phyloP scores from a whole-genome alignment of 495 filamentous ascomycete species.

The Lasiosphaeria hispida region DNA sequence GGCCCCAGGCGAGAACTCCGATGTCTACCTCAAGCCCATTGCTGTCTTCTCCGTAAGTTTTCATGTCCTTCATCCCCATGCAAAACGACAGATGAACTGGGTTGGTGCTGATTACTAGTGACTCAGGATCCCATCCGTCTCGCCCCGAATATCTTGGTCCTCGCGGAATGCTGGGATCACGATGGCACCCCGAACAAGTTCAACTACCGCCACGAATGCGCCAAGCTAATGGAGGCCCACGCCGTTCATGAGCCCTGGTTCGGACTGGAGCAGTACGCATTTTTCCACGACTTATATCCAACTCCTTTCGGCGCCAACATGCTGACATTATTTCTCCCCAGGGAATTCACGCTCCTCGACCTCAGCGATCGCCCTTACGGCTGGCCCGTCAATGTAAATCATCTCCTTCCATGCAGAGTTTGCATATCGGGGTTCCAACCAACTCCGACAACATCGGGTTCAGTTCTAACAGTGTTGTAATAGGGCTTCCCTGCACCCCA shows the following conservation, averaged over 20 bases:
- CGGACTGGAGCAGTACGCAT: conserved; percentile 76
- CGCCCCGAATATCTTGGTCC: conserved; percentile 86
- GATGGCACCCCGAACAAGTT: conserved; percentile 98
- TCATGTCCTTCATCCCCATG: neutral
- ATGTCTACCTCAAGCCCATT: conserved; percentile 88
- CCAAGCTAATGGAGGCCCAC: conserved; percentile 83
- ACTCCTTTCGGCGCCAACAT: too few relatives aligned
- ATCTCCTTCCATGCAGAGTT: neutral
- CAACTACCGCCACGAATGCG: conserved; percentile 74
- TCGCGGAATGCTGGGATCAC: conserved; percentile 92
- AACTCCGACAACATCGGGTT: conserved; percentile 43
- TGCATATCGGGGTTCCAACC: neutral
- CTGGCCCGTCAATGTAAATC: conserved; percentile 62
- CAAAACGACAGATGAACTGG: neutral
- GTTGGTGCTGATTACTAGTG: neutral
- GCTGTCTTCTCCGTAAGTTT: conserved; percentile 66
- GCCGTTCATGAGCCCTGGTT: conserved; percentile 88
- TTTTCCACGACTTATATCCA: too few relatives aligned
- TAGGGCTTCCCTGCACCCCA: conserved; percentile 85
- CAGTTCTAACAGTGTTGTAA: too few relatives aligned
- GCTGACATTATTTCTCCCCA: too few relatives aligned
- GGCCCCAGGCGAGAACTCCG: conserved; percentile 93
- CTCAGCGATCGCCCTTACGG: conserved; percentile 84
- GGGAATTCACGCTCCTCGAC: conserved; percentile 68
- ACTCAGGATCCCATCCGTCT: conserved; percentile 81